Evolutionary conservation across 2,329 filamentous ascomycete species (phyloP).

Genomic region (Ilyonectria mors-panacis): DNA sequence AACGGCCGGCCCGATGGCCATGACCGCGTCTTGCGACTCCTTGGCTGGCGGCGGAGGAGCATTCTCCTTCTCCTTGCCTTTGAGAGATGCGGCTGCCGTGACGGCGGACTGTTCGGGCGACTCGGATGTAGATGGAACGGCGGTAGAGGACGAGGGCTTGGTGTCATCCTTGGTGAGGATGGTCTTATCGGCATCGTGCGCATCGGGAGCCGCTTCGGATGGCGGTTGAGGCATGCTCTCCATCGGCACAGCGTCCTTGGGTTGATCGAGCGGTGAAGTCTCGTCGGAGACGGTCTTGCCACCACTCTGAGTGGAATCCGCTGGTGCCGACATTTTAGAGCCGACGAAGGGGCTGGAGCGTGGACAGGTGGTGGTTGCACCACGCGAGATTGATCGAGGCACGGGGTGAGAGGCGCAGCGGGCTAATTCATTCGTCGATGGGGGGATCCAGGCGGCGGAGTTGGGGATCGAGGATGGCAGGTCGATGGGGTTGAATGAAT

Average conservation of each 20-base stretch:
- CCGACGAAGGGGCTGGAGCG: slow-evolving; percentile 37
- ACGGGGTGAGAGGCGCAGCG: slow-evolving; percentile 25
- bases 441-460: slow-evolving; percentile 17
- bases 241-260: slow-evolving; percentile 57
- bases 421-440: slow-evolving; percentile 41
- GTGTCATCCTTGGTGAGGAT: slow-evolving; percentile 32
- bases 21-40: slow-evolving; percentile 53
- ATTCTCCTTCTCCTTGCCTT: slow-evolving; percentile 55
- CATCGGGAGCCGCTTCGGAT: slow-evolving; percentile 35
- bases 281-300: slow-evolving; percentile 49
- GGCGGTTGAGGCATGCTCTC: slow-evolving; percentile 50
- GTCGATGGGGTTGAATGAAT: slow-evolving; percentile 35
- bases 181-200: slow-evolving; percentile 37
- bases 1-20: slow-evolving; percentile 62
- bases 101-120: slow-evolving; percentile 38
- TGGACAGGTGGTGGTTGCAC: slow-evolving; percentile 45
- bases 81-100: slow-evolving; percentile 43
- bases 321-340: slow-evolving; percentile 50
- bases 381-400: slow-evolving; percentile 39
- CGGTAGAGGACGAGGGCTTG: slow-evolving; percentile 37
- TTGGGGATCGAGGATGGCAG: slow-evolving; percentile 36
- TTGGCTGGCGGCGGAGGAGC: slow-evolving; percentile 49
- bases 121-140: slow-evolving; percentile 37
- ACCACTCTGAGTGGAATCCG: slow-evolving; percentile 53
- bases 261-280: slow-evolving; percentile 51